These are phyloP conservation scores for Castanea sativa DNA, from an alignment of 306 rosid genomes.

Conservation along the genomic window DNA sequence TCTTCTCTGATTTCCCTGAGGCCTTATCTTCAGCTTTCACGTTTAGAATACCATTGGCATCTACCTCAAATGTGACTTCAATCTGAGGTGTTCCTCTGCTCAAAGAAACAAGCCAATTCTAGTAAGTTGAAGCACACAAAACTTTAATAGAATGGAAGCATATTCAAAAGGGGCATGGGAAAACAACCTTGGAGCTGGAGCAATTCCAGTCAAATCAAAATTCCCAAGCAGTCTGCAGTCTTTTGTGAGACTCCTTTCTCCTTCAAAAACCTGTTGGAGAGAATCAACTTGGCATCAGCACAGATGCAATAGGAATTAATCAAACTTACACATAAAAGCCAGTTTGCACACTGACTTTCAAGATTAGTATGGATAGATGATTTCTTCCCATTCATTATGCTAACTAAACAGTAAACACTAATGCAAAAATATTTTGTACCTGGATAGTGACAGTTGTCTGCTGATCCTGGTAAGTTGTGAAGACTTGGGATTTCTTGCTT, in stretches of 20 bases:
- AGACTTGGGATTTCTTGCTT: conserved; percentile 12
- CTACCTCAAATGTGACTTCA: conserved; percentile 59
- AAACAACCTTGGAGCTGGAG: conserved; percentile 14
- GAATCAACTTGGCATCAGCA: background rate
- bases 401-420: background rate
- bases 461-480: conserved; percentile 21
- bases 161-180: background rate
- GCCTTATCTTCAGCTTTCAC: conserved; percentile 66
- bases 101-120: background rate
- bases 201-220: conserved; percentile 28
- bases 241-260: conserved; percentile 19
- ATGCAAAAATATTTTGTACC: background rate
- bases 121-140: background rate
- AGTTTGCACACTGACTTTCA: background rate
- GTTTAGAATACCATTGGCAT: conserved; percentile 56
- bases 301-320: background rate
- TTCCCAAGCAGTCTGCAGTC: conserved; percentile 24
- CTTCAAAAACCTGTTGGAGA: conserved; percentile 12
- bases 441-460: conserved; percentile 11
- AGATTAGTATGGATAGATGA: background rate
- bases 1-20: conserved; percentile 57
- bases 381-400: background rate
- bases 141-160: background rate
- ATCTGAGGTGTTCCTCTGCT: conserved; percentile 59
- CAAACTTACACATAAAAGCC: background rate